These are phyloP conservation scores for Cercospora beticola DNA, from an alignment of 2,329 filamentous ascomycete species.

Conservation along the genomic window DNA sequence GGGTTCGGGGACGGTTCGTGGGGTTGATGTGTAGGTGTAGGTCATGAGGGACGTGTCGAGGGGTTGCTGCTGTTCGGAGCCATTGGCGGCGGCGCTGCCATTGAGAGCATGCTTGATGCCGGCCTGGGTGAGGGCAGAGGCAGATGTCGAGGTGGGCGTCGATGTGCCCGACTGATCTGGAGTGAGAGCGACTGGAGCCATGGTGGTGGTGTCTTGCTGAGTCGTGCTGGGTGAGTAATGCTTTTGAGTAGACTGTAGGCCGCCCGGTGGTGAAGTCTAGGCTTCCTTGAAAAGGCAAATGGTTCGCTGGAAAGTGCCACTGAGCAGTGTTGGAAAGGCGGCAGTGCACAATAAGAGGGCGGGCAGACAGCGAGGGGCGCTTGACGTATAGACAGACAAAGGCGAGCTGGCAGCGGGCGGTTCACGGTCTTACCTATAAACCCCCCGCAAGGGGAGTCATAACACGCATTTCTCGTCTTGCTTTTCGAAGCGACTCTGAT, in stretches of 20 bases:
- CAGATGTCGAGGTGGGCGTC: slow-evolving; percentile 38
- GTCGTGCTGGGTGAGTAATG: background rate
- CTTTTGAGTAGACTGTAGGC: background rate
- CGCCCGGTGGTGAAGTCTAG: background rate
- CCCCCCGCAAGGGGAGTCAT: slow-evolving; percentile 5
- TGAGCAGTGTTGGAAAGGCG: background rate
- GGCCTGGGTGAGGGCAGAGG: slow-evolving; percentile 39
- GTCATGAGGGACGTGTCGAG: slow-evolving; percentile 48
- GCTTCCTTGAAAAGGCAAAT: background rate
- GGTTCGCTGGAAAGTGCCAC: background rate
- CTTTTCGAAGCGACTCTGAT: background rate
- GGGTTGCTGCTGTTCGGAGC: slow-evolving; percentile 37
- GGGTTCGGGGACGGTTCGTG: slow-evolving; percentile 44
- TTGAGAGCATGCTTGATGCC: slow-evolving; percentile 39
- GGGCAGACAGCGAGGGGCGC: background rate
- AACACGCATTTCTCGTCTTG: background rate
- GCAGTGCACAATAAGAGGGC: background rate
- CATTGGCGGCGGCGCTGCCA: slow-evolving; percentile 3
- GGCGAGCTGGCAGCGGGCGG: background rate
- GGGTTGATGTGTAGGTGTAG: slow-evolving; percentile 43
- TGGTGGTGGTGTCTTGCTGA: slow-evolving; percentile 16
- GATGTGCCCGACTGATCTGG: slow-evolving; percentile 39
- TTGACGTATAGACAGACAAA: background rate
- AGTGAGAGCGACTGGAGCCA: slow-evolving; percentile 38
- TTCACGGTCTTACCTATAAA: slow-evolving; percentile 1